A percentile compares a stretch with the other conserved stretches of the same genome.
Conservation (phyloP, 352 stramenopile species). For the Pythium volutum region DNA sequence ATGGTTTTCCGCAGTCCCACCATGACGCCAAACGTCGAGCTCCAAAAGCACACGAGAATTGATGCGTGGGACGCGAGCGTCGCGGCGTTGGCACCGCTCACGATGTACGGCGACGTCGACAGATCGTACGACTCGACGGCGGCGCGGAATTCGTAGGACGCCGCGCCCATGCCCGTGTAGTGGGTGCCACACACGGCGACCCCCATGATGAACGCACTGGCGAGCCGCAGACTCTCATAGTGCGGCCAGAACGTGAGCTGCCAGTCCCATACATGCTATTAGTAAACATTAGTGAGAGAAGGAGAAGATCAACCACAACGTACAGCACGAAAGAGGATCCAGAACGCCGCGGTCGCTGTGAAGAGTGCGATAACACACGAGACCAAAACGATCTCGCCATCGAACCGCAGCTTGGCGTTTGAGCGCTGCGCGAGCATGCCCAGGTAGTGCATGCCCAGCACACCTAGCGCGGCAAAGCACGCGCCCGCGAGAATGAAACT, state of each 20-base stretch:
- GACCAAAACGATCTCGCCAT: slow-evolving; percentile 36
- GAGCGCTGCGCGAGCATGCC: slow-evolving; percentile 63
- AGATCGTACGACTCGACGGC: slow-evolving; percentile 27
- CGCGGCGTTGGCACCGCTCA: slow-evolving; percentile 31
- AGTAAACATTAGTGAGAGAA: not conserved
- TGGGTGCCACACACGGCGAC: slow-evolving; percentile 67
- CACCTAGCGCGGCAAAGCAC: slow-evolving; percentile 52
- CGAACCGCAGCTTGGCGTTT: slow-evolving; percentile 40
- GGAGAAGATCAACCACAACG: not conserved
- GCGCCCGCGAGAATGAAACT: slow-evolving; percentile 43
- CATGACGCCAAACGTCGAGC: slow-evolving; percentile 17
- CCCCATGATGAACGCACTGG: slow-evolving; percentile 63
- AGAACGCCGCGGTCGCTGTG: slow-evolving; percentile 60
- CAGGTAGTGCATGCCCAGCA: slow-evolving; percentile 72
- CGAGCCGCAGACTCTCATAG: slow-evolving; percentile 46
- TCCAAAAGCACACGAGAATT: slow-evolving; percentile 58
- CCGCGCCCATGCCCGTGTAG: slow-evolving; percentile 56
- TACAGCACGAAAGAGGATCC: slow-evolving; percentile 69
- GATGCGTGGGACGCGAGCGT: slow-evolving; percentile 47
- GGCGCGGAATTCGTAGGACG: slow-evolving; percentile 39
- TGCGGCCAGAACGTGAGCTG: slow-evolving; percentile 65
- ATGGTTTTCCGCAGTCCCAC: not conserved
- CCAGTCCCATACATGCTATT: no score
- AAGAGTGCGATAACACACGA: slow-evolving; percentile 57
- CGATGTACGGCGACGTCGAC: slow-evolving; percentile 10